These are phyloP conservation scores for Epichloe coenophiala DNA, from an alignment of 2,329 filamentous ascomycete genomes.

Conservation along the genomic window DNA sequence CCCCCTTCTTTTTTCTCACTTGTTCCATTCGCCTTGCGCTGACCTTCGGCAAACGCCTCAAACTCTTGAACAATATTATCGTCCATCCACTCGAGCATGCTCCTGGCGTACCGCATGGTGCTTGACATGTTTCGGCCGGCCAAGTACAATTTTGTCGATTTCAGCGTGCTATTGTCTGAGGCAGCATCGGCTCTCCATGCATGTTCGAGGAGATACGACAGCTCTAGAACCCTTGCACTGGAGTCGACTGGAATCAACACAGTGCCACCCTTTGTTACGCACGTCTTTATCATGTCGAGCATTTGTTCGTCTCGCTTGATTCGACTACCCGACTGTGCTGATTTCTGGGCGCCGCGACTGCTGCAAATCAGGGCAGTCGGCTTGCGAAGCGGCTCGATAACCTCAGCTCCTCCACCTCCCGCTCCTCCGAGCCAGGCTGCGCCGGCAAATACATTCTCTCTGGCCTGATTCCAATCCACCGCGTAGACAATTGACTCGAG, in stretches of 20 bases:
- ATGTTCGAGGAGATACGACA: slow-evolving; percentile 85
- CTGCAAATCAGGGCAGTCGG: slow-evolving; percentile 92
- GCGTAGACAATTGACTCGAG: slow-evolving; percentile 96
- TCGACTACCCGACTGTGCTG: slow-evolving; percentile 56
- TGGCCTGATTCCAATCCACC: slow-evolving; percentile 95
- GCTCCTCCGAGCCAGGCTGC: slow-evolving; percentile 85
- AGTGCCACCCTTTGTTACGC: slow-evolving; percentile 70
- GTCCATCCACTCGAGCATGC: slow-evolving; percentile 99
- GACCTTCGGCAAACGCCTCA: slow-evolving; percentile 51
- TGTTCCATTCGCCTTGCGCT: slow-evolving; percentile 30
- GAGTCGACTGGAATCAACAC: slow-evolving; percentile 92
- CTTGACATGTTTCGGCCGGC: slow-evolving; percentile 78
- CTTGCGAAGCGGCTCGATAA: slow-evolving; percentile 85
- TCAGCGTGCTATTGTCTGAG: slow-evolving; percentile 36
- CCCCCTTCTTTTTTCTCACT: slow-evolving; percentile 46
- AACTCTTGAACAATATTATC: slow-evolving; percentile 88
- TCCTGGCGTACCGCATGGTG: slow-evolving; percentile 80
- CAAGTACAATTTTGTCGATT: slow-evolving; percentile 55
- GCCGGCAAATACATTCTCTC: slow-evolving; percentile 86
- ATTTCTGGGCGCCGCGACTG: slow-evolving; percentile 62
- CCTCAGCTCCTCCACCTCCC: slow-evolving; percentile 68
- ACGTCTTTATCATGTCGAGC: slow-evolving; percentile 66
- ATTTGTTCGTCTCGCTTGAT: slow-evolving; percentile 77
- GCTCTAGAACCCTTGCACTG: slow-evolving; percentile 81
- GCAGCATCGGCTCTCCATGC: slow-evolving; percentile 62